phyloP scores from a whole-genome alignment of 176 grass and related monocot genomes.

The Raddia distichophylla region DNA sequence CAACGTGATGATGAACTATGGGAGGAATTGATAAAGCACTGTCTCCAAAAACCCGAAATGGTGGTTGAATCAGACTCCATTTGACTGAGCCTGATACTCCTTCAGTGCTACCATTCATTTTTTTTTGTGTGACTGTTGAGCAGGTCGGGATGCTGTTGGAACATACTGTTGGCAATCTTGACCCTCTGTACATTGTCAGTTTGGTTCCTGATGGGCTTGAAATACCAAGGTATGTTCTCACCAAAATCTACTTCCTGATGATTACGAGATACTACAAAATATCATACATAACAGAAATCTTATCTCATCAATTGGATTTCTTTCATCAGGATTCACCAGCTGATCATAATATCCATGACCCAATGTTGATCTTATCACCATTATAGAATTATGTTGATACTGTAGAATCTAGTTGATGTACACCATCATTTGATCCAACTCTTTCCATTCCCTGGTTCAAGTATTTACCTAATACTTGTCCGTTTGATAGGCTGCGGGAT shows the following conservation, averaged over 20 bases:
- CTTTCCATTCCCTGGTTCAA: background rate
- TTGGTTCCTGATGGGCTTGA: slow-evolving; percentile 97
- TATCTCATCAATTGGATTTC: slow-evolving; percentile 9
- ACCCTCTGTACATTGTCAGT: slow-evolving; percentile 94
- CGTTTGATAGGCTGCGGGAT: slow-evolving; percentile 74
- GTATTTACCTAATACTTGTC: background rate
- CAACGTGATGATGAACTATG: slow-evolving; percentile 96
- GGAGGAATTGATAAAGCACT: slow-evolving; percentile 91
- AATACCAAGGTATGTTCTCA: slow-evolving; percentile 73
- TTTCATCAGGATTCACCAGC: slow-evolving; percentile 15
- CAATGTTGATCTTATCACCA: background rate
- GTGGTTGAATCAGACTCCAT: slow-evolving; percentile 41
- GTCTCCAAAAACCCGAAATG: slow-evolving; percentile 94
- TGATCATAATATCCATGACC: background rate
- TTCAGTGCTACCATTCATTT: background rate
- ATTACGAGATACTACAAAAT: slow-evolving; percentile 9
- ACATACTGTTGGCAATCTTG: slow-evolving; percentile 97
- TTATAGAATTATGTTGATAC: background rate
- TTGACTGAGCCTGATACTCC: slow-evolving; percentile 7
- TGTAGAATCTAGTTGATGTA: slow-evolving; percentile 5
- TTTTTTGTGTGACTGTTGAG: slow-evolving; percentile 35
- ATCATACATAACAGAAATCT: background rate
- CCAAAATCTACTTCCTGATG: background rate
- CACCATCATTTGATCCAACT: background rate
- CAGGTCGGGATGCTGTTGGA: slow-evolving; percentile 98